Percentiles rank a stretch among this genome's conserved stretches.
Conservation (phyloP, 2,329 filamentous ascomycete species). For the Lachnellula suecica region DNA sequence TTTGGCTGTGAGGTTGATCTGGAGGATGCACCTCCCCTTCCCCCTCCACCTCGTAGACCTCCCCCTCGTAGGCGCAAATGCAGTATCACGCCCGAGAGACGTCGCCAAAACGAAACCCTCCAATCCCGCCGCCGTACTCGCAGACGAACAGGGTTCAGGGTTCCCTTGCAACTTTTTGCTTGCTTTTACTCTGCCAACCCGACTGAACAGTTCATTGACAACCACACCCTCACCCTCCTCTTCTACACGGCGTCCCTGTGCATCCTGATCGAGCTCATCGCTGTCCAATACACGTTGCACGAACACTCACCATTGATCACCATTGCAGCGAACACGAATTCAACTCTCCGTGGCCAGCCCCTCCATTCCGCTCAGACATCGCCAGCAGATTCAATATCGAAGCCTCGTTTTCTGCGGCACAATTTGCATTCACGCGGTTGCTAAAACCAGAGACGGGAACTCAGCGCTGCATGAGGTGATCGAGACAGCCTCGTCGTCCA, state of each 20-base stretch:
- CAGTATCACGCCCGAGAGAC: too few relatives aligned
- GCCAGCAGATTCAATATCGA: background rate
- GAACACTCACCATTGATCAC: background rate
- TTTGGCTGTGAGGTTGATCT: too few relatives aligned
- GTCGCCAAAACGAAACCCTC: too few relatives aligned
- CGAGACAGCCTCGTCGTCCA: constrained; percentile 22
- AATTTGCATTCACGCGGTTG: background rate
- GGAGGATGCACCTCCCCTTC: too few relatives aligned
- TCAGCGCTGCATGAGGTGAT: constrained; percentile 17
- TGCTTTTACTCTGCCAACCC: background rate
- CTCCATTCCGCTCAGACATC: background rate
- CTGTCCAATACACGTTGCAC: background rate
- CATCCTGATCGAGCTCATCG: too few relatives aligned
- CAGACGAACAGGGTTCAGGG: background rate
- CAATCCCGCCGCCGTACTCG: too few relatives aligned
- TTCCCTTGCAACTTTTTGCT: background rate
- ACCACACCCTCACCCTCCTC: background rate
- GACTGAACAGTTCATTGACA: background rate
- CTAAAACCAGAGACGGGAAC: background rate
- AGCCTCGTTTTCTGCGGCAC: background rate
- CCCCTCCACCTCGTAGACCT: too few relatives aligned
- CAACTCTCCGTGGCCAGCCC: background rate
- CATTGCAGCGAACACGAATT: background rate
- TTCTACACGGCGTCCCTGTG: background rate
- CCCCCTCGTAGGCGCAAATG: too few relatives aligned